A percentile compares a stretch with the other conserved stretches of the same genome.
phyloP scores from a whole-genome alignment of 2,329 filamentous ascomycete genomes.

The Penicillium sp. region DNA sequence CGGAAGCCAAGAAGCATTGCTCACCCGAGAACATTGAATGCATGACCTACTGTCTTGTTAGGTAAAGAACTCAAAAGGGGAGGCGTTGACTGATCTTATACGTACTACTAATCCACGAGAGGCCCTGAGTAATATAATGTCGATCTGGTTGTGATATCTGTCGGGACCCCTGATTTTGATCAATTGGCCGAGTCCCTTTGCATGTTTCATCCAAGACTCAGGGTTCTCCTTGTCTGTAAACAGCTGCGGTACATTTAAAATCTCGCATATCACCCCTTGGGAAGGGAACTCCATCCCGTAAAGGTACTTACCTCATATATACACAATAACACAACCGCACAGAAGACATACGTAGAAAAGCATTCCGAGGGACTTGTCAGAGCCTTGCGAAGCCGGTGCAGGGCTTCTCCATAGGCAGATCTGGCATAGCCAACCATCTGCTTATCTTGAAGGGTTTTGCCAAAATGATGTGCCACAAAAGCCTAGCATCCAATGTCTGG shows the following conservation, averaged over 20 bases:
- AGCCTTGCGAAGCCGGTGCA: constrained; percentile 22
- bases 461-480: constrained; percentile 28
- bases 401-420: constrained; percentile 24
- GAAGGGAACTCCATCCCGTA: not conserved
- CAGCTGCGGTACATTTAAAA: constrained; percentile 17
- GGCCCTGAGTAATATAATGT: constrained; percentile 24
- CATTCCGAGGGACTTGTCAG: constrained; percentile 16
- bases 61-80: not conserved
- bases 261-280: too few species aligned
- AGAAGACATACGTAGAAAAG: constrained; percentile 27
- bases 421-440: constrained; percentile 25
- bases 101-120: constrained; percentile 27
- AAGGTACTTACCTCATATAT: constrained; percentile 25
- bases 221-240: constrained; percentile 25
- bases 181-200: constrained; percentile 25
- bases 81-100: not conserved
- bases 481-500: constrained; percentile 22
- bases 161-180: constrained; percentile 21
- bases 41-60: constrained; percentile 24
- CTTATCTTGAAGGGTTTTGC: constrained; percentile 14
- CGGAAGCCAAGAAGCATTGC: constrained; percentile 23
- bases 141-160: constrained; percentile 21
- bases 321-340: constrained; percentile 29
- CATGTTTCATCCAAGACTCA: constrained; percentile 31
- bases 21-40: constrained; percentile 29